phyloP scores from a whole-genome alignment of 768 basidiomycete species.

The Leucocoprinus sp. region DNA sequence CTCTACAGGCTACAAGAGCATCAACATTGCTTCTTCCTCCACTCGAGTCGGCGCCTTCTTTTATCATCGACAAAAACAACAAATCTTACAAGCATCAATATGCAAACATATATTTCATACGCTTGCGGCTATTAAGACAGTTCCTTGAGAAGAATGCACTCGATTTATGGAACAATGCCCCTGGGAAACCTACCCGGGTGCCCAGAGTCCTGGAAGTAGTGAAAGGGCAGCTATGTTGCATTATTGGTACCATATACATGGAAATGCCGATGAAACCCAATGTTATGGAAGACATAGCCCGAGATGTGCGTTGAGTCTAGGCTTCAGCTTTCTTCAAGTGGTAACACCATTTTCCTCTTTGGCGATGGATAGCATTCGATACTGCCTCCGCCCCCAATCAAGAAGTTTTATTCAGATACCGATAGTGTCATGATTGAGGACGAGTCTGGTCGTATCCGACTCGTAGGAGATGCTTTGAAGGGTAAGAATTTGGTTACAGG shows the following conservation, averaged over 20 bases:
- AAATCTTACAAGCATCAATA: conserved; percentile 51
- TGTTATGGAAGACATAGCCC: conserved; percentile 89
- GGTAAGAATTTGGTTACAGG: conserved; percentile 76
- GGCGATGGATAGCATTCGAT: conserved; percentile 63
- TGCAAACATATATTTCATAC: conserved; percentile 47
- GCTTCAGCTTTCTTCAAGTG: conserved; percentile 5
- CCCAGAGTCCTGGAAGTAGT: conserved; percentile 80
- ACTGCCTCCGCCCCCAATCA: conserved; percentile 68
- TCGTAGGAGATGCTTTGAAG: conserved; percentile 69
- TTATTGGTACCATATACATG: conserved; percentile 95
- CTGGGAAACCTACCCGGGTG: conserved; percentile 66
- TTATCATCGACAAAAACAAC: conserved; percentile 31
- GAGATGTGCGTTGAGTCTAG: conserved; percentile 50
- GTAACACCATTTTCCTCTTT: background rate
- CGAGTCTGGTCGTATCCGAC: conserved; percentile 84
- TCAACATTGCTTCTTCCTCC: conserved; percentile 32
- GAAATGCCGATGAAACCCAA: conserved; percentile 99
- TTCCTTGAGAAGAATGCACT: conserved; percentile 33
- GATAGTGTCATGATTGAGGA: conserved; percentile 92
- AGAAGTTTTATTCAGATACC: conserved; percentile 67
- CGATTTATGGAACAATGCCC: conserved; percentile 31
- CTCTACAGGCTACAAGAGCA: conserved; percentile 9
- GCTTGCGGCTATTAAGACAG: conserved; percentile 33
- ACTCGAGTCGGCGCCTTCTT: conserved; percentile 32
- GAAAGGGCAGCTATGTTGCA: conserved; percentile 79